Evolutionary conservation across 1,284 basidiomycete genomes (phyloP), one percentile per base, ranked within the genome.

Genomic region (Ganoderma resinaceum): DNA sequence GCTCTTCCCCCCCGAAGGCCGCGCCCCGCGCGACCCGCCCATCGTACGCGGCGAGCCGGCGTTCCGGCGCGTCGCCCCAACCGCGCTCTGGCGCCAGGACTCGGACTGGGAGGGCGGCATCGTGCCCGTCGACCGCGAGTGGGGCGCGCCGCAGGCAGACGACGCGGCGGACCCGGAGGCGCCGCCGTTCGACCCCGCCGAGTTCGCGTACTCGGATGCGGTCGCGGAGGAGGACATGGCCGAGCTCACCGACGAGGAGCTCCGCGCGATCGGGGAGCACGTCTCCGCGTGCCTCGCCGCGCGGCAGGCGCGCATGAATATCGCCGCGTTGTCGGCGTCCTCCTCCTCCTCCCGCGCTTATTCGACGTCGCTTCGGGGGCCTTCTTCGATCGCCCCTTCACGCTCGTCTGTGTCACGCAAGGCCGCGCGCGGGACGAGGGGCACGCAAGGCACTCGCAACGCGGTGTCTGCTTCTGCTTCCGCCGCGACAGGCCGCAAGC

Each of bases 41-140:
- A 11, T 35, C 0, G 14, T 31, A 18, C 29, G 42, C 1, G 33
- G 64, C 29, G 38, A 59, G 26, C 66, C 63, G 12, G 55, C 62
- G 31, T 72, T 68, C 49, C 18, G 14, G 14, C 65, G 63, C 20
- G 62, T 70, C 55, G 20, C 66, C 29, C 40, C 35, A 0, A 72
- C 71, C 4, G 52, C 66, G n/a, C 42, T n/a, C 12, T 72, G 71
- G 71, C 68, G 71, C 26, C 46, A n/a, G 16, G 61, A 72, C 31
- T 23, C 55, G 23, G 69, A 72, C 66, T 72, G 69, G 67, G 49
- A 65, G 31, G 71, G 67, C 23, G 71, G 71, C 33, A 61, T 72
- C 40, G 69, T 67, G 14, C 67, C 67, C 11, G 63, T 64, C 16
- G 66, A 65, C 18, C 65, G 67, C 53, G 65, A 63, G 23, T 42